Evolutionary conservation across 2,329 filamentous ascomycete genomes (phyloP), one percentile per base, ranked within the genome.

Genomic region (Xenosphaeropsis pyriputrescens): DNA sequence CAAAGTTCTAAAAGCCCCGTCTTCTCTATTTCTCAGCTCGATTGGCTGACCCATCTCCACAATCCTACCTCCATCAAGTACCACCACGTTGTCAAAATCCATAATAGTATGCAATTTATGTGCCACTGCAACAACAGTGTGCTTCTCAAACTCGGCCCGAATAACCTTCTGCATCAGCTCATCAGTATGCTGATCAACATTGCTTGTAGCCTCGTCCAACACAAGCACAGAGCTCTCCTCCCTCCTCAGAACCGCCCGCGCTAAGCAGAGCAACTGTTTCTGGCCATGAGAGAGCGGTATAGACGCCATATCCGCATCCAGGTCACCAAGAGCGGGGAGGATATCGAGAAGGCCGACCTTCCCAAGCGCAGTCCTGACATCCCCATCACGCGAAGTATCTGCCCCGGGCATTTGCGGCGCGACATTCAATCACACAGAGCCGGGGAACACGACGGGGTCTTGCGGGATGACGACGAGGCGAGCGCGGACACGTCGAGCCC

Each of bases 401-500:
- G 22, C 4, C 3, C 12, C 12, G 3, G 22, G 22, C 8, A 26
- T 6, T 11, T 26, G 22, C 8, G 30, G 30, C 15, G 35, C 38
- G 6, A 36, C 18, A 26, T 39, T 39, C 13, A 29, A 34, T 7
- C 38, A 34, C 4, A 39, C 22, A 19, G 34, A 18, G 16, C 38
- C 34, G 8, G 38, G 22, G 18, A 39, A 36, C 11, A 39, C 13
- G 1, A 34, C 29, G 14, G 38, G 38, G 30, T 39, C 38, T 39
- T 39, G 38, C 13, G 38, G 38, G 12, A 58, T 46, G 0, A 48
- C 48, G 22, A 52, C 48, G 35, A 59, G 43, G 1, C 58, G 52
- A 11, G 57, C 50, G 18, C 68, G 11, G 55, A 47, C 16, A 71
- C 51, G 38, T 68, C 59, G 7, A 68, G 36, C 1, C 57, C 58